Evolutionary conservation across 768 basidiomycete genomes (phyloP).

Genomic region (Phanerodontia chrysosporium): DNA sequence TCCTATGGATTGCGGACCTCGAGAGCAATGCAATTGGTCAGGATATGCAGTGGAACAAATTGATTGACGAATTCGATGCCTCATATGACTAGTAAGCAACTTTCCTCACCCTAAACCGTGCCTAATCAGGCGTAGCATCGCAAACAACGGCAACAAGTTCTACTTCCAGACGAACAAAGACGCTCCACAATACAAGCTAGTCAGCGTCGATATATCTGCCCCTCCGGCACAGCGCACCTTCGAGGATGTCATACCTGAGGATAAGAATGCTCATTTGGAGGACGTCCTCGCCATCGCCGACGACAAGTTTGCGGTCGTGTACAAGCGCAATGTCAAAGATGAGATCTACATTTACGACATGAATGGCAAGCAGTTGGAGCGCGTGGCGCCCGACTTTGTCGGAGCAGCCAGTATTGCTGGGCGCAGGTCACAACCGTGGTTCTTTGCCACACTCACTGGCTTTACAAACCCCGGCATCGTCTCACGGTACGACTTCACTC

Average conservation of each 20-base stretch:
- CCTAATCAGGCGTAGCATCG: constrained; percentile 39
- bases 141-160: constrained; percentile 58
- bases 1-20: constrained; percentile 71
- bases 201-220: constrained; percentile 59
- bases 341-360: constrained; percentile 68
- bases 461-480: constrained; percentile 73
- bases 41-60: constrained; percentile 68
- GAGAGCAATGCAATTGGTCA: constrained; percentile 53
- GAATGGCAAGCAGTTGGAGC: constrained; percentile 46
- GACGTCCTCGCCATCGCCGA: constrained; percentile 42
- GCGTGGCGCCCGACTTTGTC: constrained; percentile 62
- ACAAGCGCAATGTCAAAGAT: constrained; percentile 78
- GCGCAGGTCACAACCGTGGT: constrained; percentile 48
- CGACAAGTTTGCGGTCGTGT: constrained; percentile 57
- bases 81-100: constrained; percentile 65
- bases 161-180: constrained; percentile 63
- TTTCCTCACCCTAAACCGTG: constrained; percentile 4
- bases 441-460: constrained; percentile 61
- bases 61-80: constrained; percentile 65
- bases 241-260: constrained; percentile 66
- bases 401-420: constrained; percentile 55
- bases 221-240: constrained; percentile 35
- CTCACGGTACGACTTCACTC: constrained; percentile 55
- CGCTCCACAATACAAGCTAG: constrained; percentile 63
- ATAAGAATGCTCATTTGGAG: constrained; percentile 57